Evolutionary conservation across 371 early-diverging fungal genomes (phyloP), one percentile per base, ranked within the genome.

Genomic region (Nematocida minor): DNA sequence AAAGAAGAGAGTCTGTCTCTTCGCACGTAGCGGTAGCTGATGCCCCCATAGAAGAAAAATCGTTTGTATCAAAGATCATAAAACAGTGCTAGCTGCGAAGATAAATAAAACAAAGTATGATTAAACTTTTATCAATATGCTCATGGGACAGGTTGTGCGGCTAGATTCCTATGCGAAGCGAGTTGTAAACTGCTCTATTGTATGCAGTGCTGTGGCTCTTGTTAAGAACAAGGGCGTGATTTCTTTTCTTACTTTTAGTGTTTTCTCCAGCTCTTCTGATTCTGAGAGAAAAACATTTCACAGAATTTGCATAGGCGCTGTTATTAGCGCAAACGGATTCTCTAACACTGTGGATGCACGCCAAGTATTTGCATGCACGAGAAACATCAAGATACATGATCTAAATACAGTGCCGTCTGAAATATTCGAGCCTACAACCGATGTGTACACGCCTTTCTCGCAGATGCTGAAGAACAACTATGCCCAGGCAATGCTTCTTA

Each of bases 61-160:
- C 77, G 4, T 74, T 74, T 74, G 77, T 74, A 2, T 74, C 77
- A 3, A 64, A 74, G 25, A 74, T 74, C 32, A 74, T 74, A 27
- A 74, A 79, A 14, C 25, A 67, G 27, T 14, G 31, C n/a, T 44
- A 64, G 44, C 16, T 22, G 6, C 14, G 44, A 27, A 14, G 27
- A 25, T 31, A 18, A 64, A 44, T 46, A 14, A 27, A 27, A 64
- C 16, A 47, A 11, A 25, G 16, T 29, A 14, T 31, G 41, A 4
- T 11, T 18, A n/a, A 27, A 1, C 14, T 57, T 57, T 57, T 57
- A 29, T 16, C 7, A 34, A 36, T n/a, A 44, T 57, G 57, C n/a
- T 57, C 7, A 4, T 57, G 3, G 57, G 57, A 9, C 34, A 20
- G 11, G 27, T 57, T n/a, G 38, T 57, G 0, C 29, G 34, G 22